phyloP scores from a whole-genome alignment of 495 filamentous ascomycete species.

The Sabuloglossum arenarium region DNA sequence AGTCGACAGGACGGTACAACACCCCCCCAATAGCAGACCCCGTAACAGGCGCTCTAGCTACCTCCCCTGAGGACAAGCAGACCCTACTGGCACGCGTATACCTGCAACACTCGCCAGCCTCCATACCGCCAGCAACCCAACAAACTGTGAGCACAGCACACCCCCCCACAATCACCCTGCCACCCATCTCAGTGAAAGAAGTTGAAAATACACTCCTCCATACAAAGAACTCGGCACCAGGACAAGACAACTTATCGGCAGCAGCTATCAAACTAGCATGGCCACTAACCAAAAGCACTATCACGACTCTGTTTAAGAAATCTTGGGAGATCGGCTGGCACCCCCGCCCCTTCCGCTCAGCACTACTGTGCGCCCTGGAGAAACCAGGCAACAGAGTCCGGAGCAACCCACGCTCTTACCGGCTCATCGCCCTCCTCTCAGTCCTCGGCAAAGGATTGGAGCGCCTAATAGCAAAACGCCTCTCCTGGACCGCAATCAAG shows the following conservation, averaged over 20 bases:
- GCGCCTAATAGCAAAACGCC: neutral
- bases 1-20: neutral
- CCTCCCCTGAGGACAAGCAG: neutral
- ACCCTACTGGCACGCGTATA: neutral
- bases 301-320: neutral
- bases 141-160: neutral
- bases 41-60: neutral
- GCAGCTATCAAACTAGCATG: neutral
- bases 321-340: neutral
- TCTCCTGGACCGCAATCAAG: neutral
- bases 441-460: neutral
- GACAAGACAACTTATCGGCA: neutral
- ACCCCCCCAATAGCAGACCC: neutral
- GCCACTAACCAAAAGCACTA: neutral
- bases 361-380: neutral
- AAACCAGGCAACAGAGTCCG: neutral
- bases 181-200: neutral
- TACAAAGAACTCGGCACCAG: neutral
- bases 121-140: neutral
- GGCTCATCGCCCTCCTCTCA: neutral
- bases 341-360: neutral
- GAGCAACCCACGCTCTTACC: neutral
- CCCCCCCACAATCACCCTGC: neutral
- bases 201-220: neutral
- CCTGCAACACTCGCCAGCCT: neutral